Conservation (phyloP, 2,329 filamentous ascomycete genomes). For the Neonectria punicea region DNA sequence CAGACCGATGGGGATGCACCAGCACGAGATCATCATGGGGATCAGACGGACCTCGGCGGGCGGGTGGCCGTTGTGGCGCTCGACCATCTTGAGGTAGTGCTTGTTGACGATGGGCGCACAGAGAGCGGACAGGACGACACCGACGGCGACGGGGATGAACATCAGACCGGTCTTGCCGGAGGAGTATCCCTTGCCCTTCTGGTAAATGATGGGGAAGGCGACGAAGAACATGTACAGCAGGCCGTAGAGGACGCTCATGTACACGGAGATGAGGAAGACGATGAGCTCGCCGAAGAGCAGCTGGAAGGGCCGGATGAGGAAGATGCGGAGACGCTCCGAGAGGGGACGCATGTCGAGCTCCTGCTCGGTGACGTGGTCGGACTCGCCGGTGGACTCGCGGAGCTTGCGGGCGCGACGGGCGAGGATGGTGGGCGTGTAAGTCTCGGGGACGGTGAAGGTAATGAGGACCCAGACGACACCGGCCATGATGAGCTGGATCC, state of each 20-base stretch:
- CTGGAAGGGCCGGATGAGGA: constrained; percentile 85
- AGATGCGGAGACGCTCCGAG: constrained; percentile 74
- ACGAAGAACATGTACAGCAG: constrained; percentile 83
- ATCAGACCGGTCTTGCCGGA: constrained; percentile 81
- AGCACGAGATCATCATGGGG: constrained; percentile 83
- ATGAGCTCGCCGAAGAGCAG: constrained; percentile 87
- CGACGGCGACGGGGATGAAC: constrained; percentile 86
- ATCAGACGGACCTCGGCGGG: constrained; percentile 82
- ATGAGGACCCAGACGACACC: constrained; percentile 78
- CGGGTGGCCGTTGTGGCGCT: constrained; percentile 75
- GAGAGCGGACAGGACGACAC: constrained; percentile 73
- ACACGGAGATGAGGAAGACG: constrained; percentile 83
- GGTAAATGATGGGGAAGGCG: constrained; percentile 76
- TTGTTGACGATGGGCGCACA: constrained; percentile 81
- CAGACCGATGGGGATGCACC: constrained; percentile 71
- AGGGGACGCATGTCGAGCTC: constrained; percentile 80
- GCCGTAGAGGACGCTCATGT: constrained; percentile 86
- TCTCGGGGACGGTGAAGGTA: constrained; percentile 90
- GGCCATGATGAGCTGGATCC: constrained; percentile 83
- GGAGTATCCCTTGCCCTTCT: constrained; percentile 81
- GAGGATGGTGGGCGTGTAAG: constrained; percentile 84
- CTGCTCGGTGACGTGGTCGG: constrained; percentile 79
- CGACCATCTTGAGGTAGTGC: constrained; percentile 75
- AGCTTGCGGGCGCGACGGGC: constrained; percentile 76
- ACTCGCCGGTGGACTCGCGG: constrained; percentile 73